phyloP scores from a whole-genome alignment of 2,329 filamentous ascomycete genomes.

The Hirsutella minnesotensis region DNA sequence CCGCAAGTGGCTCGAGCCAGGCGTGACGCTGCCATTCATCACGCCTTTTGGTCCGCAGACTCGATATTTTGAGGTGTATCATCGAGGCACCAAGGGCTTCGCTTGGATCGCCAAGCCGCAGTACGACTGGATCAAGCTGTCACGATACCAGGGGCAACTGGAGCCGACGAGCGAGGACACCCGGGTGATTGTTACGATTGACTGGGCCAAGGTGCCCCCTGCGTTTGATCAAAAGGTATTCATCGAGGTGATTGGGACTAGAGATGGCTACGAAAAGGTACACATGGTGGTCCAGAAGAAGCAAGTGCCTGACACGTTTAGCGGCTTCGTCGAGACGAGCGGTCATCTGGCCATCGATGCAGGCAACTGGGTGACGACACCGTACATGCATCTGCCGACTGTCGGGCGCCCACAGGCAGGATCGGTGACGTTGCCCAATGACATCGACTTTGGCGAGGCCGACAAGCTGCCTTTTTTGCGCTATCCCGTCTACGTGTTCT shows the following conservation, averaged over 20 bases:
- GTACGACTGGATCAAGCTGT: conserved; percentile 22
- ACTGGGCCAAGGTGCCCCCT: conserved; percentile 24
- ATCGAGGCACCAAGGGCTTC: conserved; percentile 17
- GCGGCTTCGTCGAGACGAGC: conserved; percentile 21
- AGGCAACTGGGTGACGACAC: conserved; percentile 11
- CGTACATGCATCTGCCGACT: conserved; percentile 16
- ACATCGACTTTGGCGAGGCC: conserved; percentile 6
- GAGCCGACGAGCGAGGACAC: conserved; percentile 18
- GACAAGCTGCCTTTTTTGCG: conserved; percentile 11
- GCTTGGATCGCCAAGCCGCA: conserved; percentile 16
- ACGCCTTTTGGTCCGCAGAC: conserved; percentile 18
- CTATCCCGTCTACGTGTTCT: conserved; percentile 20
- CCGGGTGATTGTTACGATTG: conserved; percentile 16
- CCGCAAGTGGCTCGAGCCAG: conserved; percentile 17
- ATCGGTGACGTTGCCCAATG: conserved; percentile 9
- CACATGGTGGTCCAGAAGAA: conserved; percentile 12
- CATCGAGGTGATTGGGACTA: conserved; percentile 22
- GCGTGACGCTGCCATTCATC: conserved; percentile 17
- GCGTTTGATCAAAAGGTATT: conserved; percentile 28
- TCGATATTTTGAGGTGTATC: conserved; percentile 23
- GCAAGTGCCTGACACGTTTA: conserved; percentile 18
- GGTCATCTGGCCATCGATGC: conserved; percentile 22
- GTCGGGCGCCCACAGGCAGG: conserved; percentile 15
- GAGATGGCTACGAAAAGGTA: conserved; percentile 24
- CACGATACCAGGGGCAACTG: conserved; percentile 15